These are phyloP conservation scores for Tuber calosporum DNA, from an alignment of 495 filamentous ascomycete species.

Conservation along the genomic window DNA sequence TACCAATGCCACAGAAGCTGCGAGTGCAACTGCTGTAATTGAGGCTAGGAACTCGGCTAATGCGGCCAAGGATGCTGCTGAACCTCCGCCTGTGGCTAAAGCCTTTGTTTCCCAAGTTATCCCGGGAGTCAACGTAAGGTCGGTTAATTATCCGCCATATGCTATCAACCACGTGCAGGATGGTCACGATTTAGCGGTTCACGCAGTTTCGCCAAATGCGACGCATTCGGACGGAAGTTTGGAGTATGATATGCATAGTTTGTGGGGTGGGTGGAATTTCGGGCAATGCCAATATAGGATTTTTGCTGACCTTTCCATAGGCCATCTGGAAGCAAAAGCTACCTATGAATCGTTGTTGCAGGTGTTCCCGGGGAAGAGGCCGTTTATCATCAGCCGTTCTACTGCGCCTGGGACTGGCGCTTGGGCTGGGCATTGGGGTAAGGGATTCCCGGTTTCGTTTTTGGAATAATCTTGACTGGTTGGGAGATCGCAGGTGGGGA, in stretches of 20 bases:
- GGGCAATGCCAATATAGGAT: neutral
- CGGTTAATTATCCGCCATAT: constrained; percentile 62
- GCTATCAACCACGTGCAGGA: constrained; percentile 66
- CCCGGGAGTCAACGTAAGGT: neutral
- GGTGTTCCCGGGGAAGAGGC: constrained; percentile 59
- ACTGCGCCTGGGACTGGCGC: constrained; percentile 76
- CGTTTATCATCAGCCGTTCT: constrained; percentile 79
- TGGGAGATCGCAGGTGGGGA: constrained; percentile 50
- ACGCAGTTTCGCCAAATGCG: constrained; percentile 70
- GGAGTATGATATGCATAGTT: constrained; percentile 76
- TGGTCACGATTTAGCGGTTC: constrained; percentile 59
- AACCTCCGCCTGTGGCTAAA: neutral
- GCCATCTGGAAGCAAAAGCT: constrained; percentile 48
- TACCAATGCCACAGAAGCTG: constrained; percentile 63
- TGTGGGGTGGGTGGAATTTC: constrained; percentile 67
- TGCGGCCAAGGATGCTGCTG: neutral
- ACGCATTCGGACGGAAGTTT: constrained; percentile 63
- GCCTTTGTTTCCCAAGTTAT: neutral
- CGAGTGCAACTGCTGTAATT: constrained; percentile 51
- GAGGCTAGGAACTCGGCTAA: neutral
- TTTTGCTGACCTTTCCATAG: neutral
- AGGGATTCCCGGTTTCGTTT: neutral
- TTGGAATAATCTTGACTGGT: neutral
- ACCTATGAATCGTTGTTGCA: constrained; percentile 66
- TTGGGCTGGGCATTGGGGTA: constrained; percentile 78